Base-by-base conservation (phyloP, 371 early-diverging fungal genomes). In the Apophysomyces sp. region DNA sequence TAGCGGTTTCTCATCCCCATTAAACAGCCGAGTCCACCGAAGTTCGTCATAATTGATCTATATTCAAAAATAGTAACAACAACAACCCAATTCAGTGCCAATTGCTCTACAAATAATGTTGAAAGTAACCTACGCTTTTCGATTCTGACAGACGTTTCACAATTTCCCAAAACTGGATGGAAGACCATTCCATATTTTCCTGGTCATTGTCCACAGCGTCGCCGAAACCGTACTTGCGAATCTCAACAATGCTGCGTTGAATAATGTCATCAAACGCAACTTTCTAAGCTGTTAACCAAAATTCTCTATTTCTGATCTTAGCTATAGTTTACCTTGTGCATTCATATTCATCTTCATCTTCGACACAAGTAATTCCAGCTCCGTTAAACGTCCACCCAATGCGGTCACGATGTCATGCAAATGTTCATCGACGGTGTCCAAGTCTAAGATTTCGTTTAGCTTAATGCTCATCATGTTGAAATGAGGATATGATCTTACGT, bases 381-480 rank as follows among this genome's bases (percentile, higher is more conserved):
- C 97, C 21, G 90, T 90, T 41, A 93, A 71, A 3, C 97, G 86
- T n/a, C 97, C 98, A 27, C 97, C 98, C 2, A 98, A 74, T 0
- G 84, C 84, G 26, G 73, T 66, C 9, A 94, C 89, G 26, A 82
- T 78, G 2, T 74, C 36, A 21, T 70, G 79, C 24, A 92, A 62
- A 37, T 76, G 67, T 9, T 81, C 80, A 58, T 86, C 77, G 15
- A 78, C 70, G 1, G 72, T 62, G 21, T 74, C 61, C 27, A 78
- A 61, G 0, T 59, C 69, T 65, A 27, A 3, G 15, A 51, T 11
- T 34, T 1, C 31, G 6, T 54, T 37, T 16, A 4, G 56, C 30
- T n/a, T 53, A 28, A 40, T 2, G 3, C n/a, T 8, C 27, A 18
- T 13, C 24, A n/a, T 31, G 6, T 16, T 24, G 49, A 26, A n/a